Evolutionary conservation across 2,329 filamentous ascomycete genomes (phyloP), one percentile per base, ranked within the genome.

Genomic region (Arthroderma uncinatum): DNA sequence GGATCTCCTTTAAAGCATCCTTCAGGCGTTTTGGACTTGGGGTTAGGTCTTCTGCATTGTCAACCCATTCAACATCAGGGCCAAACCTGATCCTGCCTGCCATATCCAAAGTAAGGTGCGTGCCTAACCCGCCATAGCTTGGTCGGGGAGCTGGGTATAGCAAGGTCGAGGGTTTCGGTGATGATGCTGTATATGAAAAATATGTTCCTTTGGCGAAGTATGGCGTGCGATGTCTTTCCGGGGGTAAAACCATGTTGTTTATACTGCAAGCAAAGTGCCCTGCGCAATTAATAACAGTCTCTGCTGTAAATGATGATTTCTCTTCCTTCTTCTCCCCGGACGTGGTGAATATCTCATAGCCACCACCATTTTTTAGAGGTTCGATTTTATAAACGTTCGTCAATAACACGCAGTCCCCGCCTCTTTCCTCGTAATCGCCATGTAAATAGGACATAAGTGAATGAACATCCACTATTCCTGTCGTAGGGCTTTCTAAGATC

Each of bases 121-220:
- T 97, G 52, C 93, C 93, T 0, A 98, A 92, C 0, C 93, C 92
- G 54, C 83, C 91, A 21, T 85, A 81, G 1, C 91, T 91, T 0
- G 90, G 86, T 7, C 87, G 78, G 0, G 92, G 90, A 0, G 87
- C 90, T 0, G 93, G 93, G 67, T 97, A 98, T 54, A 98, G 78
- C 21, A 98, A 81, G 0, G 86, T 88, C 1, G 73, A 76, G 9
- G 91, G 82, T 40, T 74, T 78, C 0, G 89, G 91, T 0, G 67
- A 67, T 0, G 84, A 81, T 1, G 82, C 76, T 0, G 79, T 73
- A 74, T 96, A 97, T 30, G 85, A 87, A 74, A 94, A 97, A 75
- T 98, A 98, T 60, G 89, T 92, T 0, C 93, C 93, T 75, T 98
- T 98, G 59, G 92, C 92, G 73, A 86, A 97, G 76, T 82, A 87